Base-by-base conservation (phyloP, 2,329 filamentous ascomycete genomes). In the Trichoderma endophyticum region DNA sequence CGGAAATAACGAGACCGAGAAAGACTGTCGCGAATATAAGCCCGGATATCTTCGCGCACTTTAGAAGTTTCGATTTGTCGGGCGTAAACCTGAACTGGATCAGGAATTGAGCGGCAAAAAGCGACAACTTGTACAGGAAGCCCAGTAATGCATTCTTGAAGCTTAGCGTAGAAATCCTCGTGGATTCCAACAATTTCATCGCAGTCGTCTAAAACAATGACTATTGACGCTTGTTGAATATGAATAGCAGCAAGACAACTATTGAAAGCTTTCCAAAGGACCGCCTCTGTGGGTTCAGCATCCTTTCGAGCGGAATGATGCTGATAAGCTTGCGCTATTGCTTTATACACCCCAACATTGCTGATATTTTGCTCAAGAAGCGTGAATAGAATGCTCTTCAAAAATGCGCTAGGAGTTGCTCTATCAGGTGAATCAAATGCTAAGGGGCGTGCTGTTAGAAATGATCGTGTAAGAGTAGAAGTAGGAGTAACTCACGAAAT, bases 121-220 rank as follows among this genome's bases (percentile, higher is more conserved):
- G 62, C n/a, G 6, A 65, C 62, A 7, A 54, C 39, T 2, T 26
- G 62, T 28, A 65, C 26, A 48, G 62, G n/a, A 28, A 65, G 62
- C 12, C 39, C 62, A 7, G 26, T n/a, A 14, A 51, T 65, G 18
- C 62, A 65, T 14, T 30, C 26, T 24, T 32, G 62, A 12, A 65
- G 62, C 3, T 54, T 65, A 2, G 39, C 12, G 3, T 65, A 65
- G 28, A 65, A 65, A 2, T 32, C 39, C 3, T 39, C 36, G 18
- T 54, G 21, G 18, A 39, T 39, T 4, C 78, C 79, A 0, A 72
- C 72, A 14, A 81, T 77, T 70, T 82, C 79, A 26, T 83, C 81
- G 7, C 82, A 78, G 3, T 81, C 81, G 64, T 84, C 82, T 4
- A 81, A 76, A 68, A 83, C 75, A 57, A 84, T 75, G 3, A 80